Percentiles rank a stretch among this genome's conserved stretches.
Evolutionary conservation across 495 filamentous ascomycete genomes (phyloP).

Genomic region (Pyronema omphalodes): DNA sequence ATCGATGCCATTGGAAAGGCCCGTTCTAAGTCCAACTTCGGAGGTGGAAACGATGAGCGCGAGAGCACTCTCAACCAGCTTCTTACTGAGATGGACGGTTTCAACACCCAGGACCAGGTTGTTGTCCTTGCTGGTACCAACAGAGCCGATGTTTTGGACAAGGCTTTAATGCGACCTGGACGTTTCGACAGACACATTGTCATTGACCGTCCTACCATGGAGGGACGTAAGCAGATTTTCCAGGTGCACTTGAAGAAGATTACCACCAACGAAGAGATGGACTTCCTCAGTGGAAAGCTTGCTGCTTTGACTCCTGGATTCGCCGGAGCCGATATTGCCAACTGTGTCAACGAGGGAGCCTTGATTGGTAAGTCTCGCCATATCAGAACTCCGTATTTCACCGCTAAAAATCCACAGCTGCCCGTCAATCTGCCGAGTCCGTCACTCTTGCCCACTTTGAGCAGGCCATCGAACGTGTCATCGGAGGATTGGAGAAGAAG

Average conservation of each 20-base stretch:
- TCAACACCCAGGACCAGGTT: conserved; percentile 93
- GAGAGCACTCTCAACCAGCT: conserved; percentile 96
- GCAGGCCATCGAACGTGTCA: conserved; percentile 89
- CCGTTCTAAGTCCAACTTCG: conserved; percentile 44
- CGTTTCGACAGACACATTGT: conserved; percentile 90
- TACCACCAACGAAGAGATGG: conserved; percentile 71
- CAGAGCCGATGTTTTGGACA: conserved; percentile 80
- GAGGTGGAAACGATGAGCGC: conserved; percentile 89
- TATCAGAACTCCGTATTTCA: background rate
- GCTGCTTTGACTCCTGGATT: conserved; percentile 89
- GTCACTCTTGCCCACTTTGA: conserved; percentile 86
- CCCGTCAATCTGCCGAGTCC: conserved; percentile 52
- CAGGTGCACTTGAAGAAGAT: conserved; percentile 82
- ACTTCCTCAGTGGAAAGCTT: conserved; percentile 68
- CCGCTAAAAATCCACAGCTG: conserved; percentile 42
- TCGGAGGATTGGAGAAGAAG: conserved; percentile 91
- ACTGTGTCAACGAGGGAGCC: conserved; percentile 93
- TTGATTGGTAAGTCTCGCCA: conserved; percentile 58
- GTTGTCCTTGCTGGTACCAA: conserved; percentile 98
- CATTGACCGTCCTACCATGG: conserved; percentile 90
- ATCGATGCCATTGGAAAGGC: conserved; percentile 95
- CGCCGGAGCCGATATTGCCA: conserved; percentile 92
- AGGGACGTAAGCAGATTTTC: conserved; percentile 91
- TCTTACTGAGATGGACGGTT: conserved; percentile 97
- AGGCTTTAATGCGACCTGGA: conserved; percentile 87